A percentile compares a stretch with the other conserved stretches of the same genome.
These are phyloP conservation scores for Teunomyces atbi DNA, from an alignment of 805 yeast species.

Conservation along the genomic window DNA sequence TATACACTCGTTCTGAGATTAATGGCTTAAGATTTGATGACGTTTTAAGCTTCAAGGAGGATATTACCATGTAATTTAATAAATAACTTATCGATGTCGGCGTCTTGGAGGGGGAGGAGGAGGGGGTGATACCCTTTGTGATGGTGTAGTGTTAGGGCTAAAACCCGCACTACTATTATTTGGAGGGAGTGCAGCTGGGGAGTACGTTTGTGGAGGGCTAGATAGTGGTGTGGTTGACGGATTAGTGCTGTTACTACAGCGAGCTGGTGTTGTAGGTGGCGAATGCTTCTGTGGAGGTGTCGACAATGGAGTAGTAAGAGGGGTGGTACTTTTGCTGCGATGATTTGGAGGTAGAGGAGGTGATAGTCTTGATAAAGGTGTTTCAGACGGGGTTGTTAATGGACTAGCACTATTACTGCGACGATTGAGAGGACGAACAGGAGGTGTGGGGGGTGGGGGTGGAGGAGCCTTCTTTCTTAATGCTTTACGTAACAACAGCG, in stretches of 20 bases:
- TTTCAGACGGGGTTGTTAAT: not conserved
- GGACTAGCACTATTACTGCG: not conserved
- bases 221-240: not conserved
- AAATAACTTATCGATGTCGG: constrained; percentile 12
- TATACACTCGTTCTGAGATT: constrained; percentile 44
- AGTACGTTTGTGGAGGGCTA: not conserved
- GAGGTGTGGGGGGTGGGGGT: constrained; percentile 30
- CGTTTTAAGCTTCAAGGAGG: constrained; percentile 66
- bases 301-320: not conserved
- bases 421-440: not conserved
- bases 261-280: constrained; percentile 21
- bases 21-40: constrained; percentile 69
- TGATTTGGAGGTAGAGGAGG: constrained; percentile 32
- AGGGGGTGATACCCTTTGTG: constrained; percentile 18
- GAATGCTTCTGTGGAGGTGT: not conserved
- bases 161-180: not conserved
- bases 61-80: constrained; percentile 25
- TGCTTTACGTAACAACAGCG: constrained; percentile 28
- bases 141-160: not conserved
- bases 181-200: constrained; percentile 3
- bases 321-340: not conserved
- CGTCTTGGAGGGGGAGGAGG: constrained; percentile 40
- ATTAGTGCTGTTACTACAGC: not conserved
- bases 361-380: constrained; percentile 22
- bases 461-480: constrained; percentile 38